A percentile compares a stretch with the other conserved stretches of the same genome.
These are phyloP conservation scores for Phaeosphaeria sp. DNA, from an alignment of 2,329 filamentous ascomycete species.

Conservation along the genomic window DNA sequence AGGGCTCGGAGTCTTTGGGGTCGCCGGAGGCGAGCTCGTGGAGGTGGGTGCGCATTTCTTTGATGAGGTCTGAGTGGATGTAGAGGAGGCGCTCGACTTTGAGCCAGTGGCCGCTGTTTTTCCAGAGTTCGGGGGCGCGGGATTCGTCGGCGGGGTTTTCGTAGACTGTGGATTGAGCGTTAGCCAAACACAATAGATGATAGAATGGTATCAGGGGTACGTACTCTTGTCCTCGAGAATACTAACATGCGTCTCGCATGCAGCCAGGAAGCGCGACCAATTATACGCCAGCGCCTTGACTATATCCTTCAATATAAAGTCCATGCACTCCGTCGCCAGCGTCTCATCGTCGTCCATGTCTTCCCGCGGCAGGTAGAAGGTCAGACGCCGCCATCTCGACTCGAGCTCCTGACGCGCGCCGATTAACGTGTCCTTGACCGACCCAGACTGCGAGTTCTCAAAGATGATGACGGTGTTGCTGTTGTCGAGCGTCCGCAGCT, in stretches of 20 bases:
- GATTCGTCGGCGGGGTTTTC: constrained; percentile 62
- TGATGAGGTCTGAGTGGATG: constrained; percentile 57
- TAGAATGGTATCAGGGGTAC: constrained; percentile 36
- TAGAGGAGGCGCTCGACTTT: constrained; percentile 61
- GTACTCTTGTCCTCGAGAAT: constrained; percentile 50
- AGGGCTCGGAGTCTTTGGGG: constrained; percentile 44
- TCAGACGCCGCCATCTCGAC: constrained; percentile 60
- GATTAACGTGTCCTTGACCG: constrained; percentile 58
- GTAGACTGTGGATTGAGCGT: constrained; percentile 47
- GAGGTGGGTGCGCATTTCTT: constrained; percentile 54
- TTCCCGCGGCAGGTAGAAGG: constrained; percentile 57
- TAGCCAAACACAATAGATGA: constrained; percentile 38
- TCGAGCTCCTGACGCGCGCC: constrained; percentile 59
- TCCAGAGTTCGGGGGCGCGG: constrained; percentile 60
- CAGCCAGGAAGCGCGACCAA: constrained; percentile 56
- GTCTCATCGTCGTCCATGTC: constrained; percentile 52
- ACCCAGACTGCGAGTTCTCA: constrained; percentile 57
- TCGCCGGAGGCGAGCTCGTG: constrained; percentile 49
- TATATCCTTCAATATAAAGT: constrained; percentile 58
- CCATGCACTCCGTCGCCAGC: constrained; percentile 57
- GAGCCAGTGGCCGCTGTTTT: constrained; percentile 59
- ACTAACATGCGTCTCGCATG: constrained; percentile 57
- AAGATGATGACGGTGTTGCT: constrained; percentile 60
- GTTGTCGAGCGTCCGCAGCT: constrained; percentile 56
- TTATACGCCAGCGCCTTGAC: constrained; percentile 55